Evolutionary conservation across 176 grass and related monocot species (phyloP).

Genomic region (Oryza brachyantha): DNA sequence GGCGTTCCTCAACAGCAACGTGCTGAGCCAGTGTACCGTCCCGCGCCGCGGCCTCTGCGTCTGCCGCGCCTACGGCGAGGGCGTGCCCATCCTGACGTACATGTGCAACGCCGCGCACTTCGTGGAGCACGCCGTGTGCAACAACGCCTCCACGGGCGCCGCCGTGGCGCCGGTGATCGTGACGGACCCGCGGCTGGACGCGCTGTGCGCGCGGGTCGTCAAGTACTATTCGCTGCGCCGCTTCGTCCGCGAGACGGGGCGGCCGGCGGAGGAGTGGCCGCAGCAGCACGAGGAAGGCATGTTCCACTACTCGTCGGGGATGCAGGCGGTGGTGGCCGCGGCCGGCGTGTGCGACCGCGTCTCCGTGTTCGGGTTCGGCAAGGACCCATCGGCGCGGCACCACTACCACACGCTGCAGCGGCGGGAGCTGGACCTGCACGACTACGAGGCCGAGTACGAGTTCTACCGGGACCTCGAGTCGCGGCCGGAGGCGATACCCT

Average conservation of each 20-base stretch:
- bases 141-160: slow-evolving; percentile 1
- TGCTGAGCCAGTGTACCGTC: slow-evolving; percentile 45
- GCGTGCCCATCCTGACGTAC: slow-evolving; percentile 61
- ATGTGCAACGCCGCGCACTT: slow-evolving; percentile 76
- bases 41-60: slow-evolving; percentile 30
- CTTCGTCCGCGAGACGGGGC: slow-evolving; percentile 49
- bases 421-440: slow-evolving; percentile 50
- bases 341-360: slow-evolving; percentile 60
- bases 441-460: slow-evolving; percentile 65
- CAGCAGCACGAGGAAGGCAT: slow-evolving; percentile 42
- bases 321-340: slow-evolving; percentile 71
- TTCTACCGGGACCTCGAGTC: slow-evolving; percentile 52
- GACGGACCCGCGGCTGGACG: slow-evolving; percentile 66
- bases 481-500: slow-evolving; percentile 43
- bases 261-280: slow-evolving; percentile 44
- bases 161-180: slow-evolving; percentile 42
- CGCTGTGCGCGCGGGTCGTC: slow-evolving; percentile 56
- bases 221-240: slow-evolving; percentile 77
- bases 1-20: slow-evolving; percentile 76
- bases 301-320: slow-evolving; percentile 88
- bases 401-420: slow-evolving; percentile 56
- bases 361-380: slow-evolving; percentile 64
- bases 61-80: slow-evolving; percentile 54
- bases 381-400: slow-evolving; percentile 43
- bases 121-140: slow-evolving; percentile 63